A percentile compares a stretch with the other conserved stretches of the same genome.
Conservation (phyloP, 2,329 filamentous ascomycete species). For the Alternaria ethzedia region DNA sequence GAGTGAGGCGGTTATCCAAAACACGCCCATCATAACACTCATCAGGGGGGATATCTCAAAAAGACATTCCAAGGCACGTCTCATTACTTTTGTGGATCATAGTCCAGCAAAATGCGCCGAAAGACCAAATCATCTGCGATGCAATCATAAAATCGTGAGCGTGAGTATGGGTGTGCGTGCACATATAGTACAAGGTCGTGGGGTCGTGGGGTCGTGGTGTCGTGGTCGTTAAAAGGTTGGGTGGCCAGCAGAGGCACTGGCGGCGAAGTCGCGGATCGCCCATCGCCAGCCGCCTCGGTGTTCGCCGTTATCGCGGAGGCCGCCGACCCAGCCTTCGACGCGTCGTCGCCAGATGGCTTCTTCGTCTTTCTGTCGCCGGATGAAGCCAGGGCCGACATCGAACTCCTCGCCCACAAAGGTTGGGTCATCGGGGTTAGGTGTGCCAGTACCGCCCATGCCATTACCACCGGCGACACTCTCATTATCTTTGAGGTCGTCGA, state of each 20-base stretch:
- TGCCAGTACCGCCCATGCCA: conserved; percentile 25
- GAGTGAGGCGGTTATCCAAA: conserved; percentile 43
- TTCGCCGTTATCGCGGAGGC: conserved; percentile 55
- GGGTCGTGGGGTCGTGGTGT: not conserved
- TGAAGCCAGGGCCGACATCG: conserved; percentile 93
- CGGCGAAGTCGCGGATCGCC: conserved; percentile 65
- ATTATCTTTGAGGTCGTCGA: conserved; percentile 87
- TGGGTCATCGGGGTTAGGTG: conserved; percentile 34
- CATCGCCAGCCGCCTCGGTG: conserved; percentile 71
- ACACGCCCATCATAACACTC: conserved; percentile 45
- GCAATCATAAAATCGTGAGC: conserved; percentile 41
- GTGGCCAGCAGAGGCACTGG: conserved; percentile 29
- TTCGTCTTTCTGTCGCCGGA: conserved; percentile 86
- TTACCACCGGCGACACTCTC: conserved; percentile 39
- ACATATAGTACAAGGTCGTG: conserved; percentile 14
- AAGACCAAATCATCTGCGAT: conserved; percentile 30
- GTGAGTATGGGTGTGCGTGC: conserved; percentile 16
- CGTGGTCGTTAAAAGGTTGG: conserved; percentile 22
- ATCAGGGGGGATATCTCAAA: conserved; percentile 35
- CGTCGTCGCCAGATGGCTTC: conserved; percentile 90
- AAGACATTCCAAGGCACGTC: conserved; percentile 28
- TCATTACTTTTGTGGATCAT: conserved; percentile 35
- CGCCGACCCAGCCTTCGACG: conserved; percentile 82
- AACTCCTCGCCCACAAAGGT: conserved; percentile 88
- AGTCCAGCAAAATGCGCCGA: conserved; percentile 27